Evolutionary conservation across 164 flowering plant genomes (phyloP), one percentile per base, ranked within the genome.

Genomic region (Berberis thunbergii): DNA sequence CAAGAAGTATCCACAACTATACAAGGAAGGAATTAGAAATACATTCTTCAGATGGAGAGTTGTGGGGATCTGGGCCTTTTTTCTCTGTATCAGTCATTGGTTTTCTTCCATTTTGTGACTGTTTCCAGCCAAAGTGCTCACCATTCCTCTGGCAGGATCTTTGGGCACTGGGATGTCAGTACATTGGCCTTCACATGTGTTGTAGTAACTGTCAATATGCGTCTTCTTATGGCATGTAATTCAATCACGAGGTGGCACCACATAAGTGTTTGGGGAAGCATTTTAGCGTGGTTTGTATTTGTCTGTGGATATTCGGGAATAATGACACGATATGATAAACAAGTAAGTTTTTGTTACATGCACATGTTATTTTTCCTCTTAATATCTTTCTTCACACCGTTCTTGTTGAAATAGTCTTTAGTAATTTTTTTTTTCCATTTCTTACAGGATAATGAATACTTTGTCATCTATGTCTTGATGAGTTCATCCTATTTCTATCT

Each of bases 161-260:
- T 94, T 72, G 97, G 97, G n/a, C 81, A 80, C 3, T 94, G 98
- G 98, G 98, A 94, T 73, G 80, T 91, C 73, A 94, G 98, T 77
- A 88, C 98, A 11, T 79, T 91, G 93, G 86, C 88, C 59, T 94
- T 90, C 77, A 87, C 92, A 10, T 80, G 89, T 74, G 76, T 88
- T 57, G 95, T 91, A 5, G 79, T 88, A 6, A 85, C 98, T 67
- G 98, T 94, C 68, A 94, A 94, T 69, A 72, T 88, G 66, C 95
- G 96, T 38, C 91, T 94, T 64, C 87, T 94, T 52, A 66, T 91
- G 93, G 77, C 81, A 61, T 86, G 91, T 54, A 85, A 88, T 75
- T 75, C 82, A n/a, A 80, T 91, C 54, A 94, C 98, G 53, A 80
- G 87, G 69, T 94, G 96, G 96, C 98, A 94, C 70, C 67, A 84